phyloP scores from a whole-genome alignment of 805 yeast genomes.

The Danielia reshetovae region DNA sequence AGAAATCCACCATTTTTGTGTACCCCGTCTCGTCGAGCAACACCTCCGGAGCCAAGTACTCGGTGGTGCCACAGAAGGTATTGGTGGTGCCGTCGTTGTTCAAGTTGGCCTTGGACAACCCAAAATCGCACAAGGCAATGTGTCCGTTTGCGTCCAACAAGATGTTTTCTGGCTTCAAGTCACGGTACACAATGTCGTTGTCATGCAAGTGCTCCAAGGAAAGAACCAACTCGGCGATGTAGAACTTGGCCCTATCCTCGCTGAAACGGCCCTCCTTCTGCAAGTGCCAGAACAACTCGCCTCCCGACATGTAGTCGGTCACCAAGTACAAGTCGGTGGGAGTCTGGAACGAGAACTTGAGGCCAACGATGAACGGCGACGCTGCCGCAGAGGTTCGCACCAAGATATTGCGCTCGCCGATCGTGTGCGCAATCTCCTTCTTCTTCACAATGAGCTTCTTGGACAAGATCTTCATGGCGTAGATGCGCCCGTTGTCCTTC shows the following conservation, averaged over 20 bases:
- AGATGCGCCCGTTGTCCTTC: constrained; percentile 82
- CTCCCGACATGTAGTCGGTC: constrained; percentile 97
- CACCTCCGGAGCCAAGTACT: constrained; percentile 96
- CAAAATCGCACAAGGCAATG: constrained; percentile 95
- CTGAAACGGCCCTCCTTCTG: constrained; percentile 94
- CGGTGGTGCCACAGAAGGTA: constrained; percentile 98
- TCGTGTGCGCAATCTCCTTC: constrained; percentile 96
- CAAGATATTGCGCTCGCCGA: constrained; percentile 92
- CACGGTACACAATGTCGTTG: constrained; percentile 93
- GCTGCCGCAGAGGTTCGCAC: constrained; percentile 88
- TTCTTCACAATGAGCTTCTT: constrained; percentile 94
- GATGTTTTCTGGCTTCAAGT: constrained; percentile 95
- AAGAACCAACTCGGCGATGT: constrained; percentile 90
- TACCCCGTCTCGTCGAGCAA: constrained; percentile 93
- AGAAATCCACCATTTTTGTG: constrained; percentile 98
- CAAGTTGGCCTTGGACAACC: constrained; percentile 89
- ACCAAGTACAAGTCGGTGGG: constrained; percentile 88
- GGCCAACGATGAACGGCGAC: constrained; percentile 91
- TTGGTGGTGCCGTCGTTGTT: constrained; percentile 85
- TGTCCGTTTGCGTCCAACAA: constrained; percentile 95
- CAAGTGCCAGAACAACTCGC: constrained; percentile 94
- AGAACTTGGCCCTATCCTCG: constrained; percentile 93
- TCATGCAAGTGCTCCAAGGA: constrained; percentile 95
- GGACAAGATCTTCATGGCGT: constrained; percentile 95
- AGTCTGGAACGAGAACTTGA: constrained; percentile 95